Percentiles rank a stretch among this genome's conserved stretches.
These are phyloP conservation scores for Yamadazyma sp. DNA, from an alignment of 805 yeast species.

Conservation along the genomic window DNA sequence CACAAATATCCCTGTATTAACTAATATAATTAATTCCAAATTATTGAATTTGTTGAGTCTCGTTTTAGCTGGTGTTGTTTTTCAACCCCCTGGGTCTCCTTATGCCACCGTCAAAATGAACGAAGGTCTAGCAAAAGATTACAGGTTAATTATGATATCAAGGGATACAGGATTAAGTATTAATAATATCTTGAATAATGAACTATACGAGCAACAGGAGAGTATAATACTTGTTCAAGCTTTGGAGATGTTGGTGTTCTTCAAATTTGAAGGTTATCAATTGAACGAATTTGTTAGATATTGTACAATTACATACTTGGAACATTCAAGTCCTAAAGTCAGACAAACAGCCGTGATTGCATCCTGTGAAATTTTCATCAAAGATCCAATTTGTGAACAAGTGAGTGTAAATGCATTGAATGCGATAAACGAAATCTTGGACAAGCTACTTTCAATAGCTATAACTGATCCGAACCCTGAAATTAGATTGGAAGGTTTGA, in stretches of 20 bases:
- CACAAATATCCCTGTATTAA: conserved; percentile 74
- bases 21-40: conserved; percentile 66
- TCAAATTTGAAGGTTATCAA: conserved; percentile 72
- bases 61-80: conserved; percentile 77
- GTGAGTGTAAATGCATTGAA: conserved; percentile 75
- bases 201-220: conserved; percentile 33
- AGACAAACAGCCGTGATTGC: conserved; percentile 83
- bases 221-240: conserved; percentile 67
- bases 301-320: conserved; percentile 80
- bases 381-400: conserved; percentile 82
- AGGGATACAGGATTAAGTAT: conserved; percentile 58
- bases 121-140: conserved; percentile 66
- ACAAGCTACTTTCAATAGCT: conserved; percentile 74
- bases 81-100: conserved; percentile 85
- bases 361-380: conserved; percentile 69
- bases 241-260: conserved; percentile 68
- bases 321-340: conserved; percentile 74
- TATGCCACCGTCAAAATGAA: conserved; percentile 58
- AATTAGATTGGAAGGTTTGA: conserved; percentile 75
- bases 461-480: conserved; percentile 88
- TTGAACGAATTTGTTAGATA: conserved; percentile 84
- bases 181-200: conserved; percentile 28
- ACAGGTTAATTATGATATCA: conserved; percentile 68
- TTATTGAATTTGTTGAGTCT: conserved; percentile 68
- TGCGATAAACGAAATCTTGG: conserved; percentile 82